A percentile compares a stretch with the other conserved stretches of the same genome.
These are phyloP conservation scores for Lachnellula subtilissima DNA, from an alignment of 2,329 filamentous ascomycete species.

Conservation along the genomic window DNA sequence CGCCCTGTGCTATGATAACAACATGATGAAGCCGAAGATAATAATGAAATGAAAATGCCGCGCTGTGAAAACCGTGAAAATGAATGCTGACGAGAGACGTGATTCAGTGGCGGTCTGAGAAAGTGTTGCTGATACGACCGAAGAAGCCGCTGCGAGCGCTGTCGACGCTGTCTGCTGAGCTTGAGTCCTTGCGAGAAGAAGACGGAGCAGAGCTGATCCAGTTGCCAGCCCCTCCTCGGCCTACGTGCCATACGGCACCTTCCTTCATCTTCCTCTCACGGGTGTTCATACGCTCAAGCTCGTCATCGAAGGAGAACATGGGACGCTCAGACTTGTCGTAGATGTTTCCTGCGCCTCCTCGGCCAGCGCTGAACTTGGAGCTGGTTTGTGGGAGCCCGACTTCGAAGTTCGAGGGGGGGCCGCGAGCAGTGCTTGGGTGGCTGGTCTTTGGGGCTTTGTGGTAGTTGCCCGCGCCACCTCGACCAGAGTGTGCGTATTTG, in stretches of 20 bases:
- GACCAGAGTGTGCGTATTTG: constrained; percentile 26
- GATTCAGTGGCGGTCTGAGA: constrained; percentile 17
- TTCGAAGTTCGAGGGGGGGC: constrained; percentile 28
- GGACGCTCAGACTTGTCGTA: constrained; percentile 23
- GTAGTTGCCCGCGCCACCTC: constrained; percentile 31
- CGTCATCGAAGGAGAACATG: constrained; percentile 32
- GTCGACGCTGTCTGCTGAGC: constrained; percentile 14
- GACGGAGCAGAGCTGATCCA: constrained; percentile 10
- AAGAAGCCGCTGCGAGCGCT: constrained; percentile 22
- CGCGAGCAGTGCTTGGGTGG: constrained; percentile 19
- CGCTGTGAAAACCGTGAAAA: constrained; percentile 11
- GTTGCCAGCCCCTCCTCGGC: constrained; percentile 31
- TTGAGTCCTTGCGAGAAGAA: constrained; percentile 22
- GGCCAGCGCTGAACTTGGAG: constrained; percentile 26
- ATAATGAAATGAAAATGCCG: constrained; percentile 3
- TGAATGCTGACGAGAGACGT: not conserved
- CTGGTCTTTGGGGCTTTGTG: constrained; percentile 29
- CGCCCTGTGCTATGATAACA: constrained; percentile 3
- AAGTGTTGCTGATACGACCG: constrained; percentile 20
- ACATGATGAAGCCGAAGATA: constrained; percentile 2
- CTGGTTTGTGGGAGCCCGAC: constrained; percentile 22
- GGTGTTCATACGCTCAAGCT: constrained; percentile 26
- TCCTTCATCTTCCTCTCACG: constrained; percentile 25
- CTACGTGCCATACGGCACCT: constrained; percentile 26
- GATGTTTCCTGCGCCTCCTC: constrained; percentile 33